phyloP scores from a whole-genome alignment of 495 filamentous ascomycete species.

The Apiosordaria backusii region DNA sequence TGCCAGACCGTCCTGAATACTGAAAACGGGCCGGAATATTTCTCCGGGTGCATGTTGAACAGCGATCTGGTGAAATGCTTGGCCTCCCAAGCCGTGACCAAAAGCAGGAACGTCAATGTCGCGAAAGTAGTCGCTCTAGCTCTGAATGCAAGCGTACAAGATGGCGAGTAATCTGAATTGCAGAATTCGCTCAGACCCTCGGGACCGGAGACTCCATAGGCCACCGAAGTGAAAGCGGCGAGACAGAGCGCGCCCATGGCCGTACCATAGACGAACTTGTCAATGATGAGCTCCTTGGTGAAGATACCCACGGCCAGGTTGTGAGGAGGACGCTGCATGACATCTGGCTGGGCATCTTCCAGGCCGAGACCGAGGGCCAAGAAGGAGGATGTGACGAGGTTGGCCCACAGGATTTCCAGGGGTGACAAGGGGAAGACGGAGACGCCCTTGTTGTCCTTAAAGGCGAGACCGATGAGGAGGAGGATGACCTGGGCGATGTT shows the following conservation, averaged over 20 bases:
- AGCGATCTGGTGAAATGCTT: slow-evolving; percentile 65
- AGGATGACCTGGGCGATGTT: slow-evolving; percentile 73
- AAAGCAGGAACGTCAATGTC: slow-evolving; percentile 66
- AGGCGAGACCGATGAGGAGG: slow-evolving; percentile 65
- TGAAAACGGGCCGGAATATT: slow-evolving; percentile 43
- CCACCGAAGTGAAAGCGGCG: slow-evolving; percentile 60
- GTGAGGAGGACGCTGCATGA: slow-evolving; percentile 71
- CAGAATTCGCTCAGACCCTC: slow-evolving; percentile 64
- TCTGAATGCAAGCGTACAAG: slow-evolving; percentile 63
- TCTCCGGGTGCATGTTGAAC: slow-evolving; percentile 69
- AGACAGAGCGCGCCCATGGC: slow-evolving; percentile 66
- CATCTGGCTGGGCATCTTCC: slow-evolving; percentile 62
- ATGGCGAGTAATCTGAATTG: slow-evolving; percentile 53
- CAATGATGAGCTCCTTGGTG: slow-evolving; percentile 61
- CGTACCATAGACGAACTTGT: slow-evolving; percentile 70
- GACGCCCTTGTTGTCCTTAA: slow-evolving; percentile 60
- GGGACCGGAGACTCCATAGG: slow-evolving; percentile 58
- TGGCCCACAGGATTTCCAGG: slow-evolving; percentile 74
- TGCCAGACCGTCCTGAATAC: slow-evolving; percentile 62
- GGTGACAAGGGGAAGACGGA: slow-evolving; percentile 76
- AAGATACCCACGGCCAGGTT: slow-evolving; percentile 65
- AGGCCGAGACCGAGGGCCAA: slow-evolving; percentile 72
- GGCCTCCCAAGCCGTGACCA: slow-evolving; percentile 71
- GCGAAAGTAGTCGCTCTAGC: slow-evolving; percentile 74
- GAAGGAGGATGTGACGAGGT: slow-evolving; percentile 71